A percentile compares a stretch with the other conserved stretches of the same genome.
Evolutionary conservation across 1,284 basidiomycete genomes (phyloP).

Genomic region (Melampsora americana): DNA sequence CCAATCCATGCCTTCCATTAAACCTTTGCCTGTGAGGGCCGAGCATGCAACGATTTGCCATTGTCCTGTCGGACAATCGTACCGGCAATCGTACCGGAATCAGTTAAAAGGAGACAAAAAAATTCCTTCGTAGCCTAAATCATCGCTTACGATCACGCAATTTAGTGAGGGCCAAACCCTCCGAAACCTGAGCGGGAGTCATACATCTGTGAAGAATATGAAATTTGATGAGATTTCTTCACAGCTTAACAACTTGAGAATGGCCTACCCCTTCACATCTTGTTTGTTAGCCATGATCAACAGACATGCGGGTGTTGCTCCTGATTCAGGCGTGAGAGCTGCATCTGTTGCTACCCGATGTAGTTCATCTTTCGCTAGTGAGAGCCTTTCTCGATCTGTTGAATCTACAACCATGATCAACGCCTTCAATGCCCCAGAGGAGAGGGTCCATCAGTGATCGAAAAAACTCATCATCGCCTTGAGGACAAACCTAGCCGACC

Average conservation of each 20-base stretch:
- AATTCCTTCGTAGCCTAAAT: neutral
- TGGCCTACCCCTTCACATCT: constrained; percentile 54
- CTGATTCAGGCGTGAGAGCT: constrained; percentile 32
- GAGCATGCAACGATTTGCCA: constrained; percentile 61
- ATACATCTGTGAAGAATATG: constrained; percentile 46
- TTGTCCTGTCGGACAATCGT: constrained; percentile 50
- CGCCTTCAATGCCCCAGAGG: constrained; percentile 54
- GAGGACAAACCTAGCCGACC: constrained; percentile 3
- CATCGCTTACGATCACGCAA: constrained; percentile 54
- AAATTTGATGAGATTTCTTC: neutral
- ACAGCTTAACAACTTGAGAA: neutral
- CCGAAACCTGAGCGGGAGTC: constrained; percentile 58
- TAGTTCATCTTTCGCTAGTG: constrained; percentile 57
- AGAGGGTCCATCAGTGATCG: constrained; percentile 53
- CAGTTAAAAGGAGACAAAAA: neutral
- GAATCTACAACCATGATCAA: constrained; percentile 60
- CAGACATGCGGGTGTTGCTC: constrained; percentile 52
- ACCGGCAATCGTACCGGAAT: neutral
- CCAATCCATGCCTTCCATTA: constrained; percentile 45
- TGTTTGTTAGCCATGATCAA: constrained; percentile 60
- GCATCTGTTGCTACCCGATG: constrained; percentile 53
- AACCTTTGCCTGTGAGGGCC: constrained; percentile 55
- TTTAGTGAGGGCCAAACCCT: constrained; percentile 57
- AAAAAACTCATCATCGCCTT: neutral
- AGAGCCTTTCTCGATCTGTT: constrained; percentile 57